A percentile compares a stretch with the other conserved stretches of the same genome.
Conservation (phyloP, 495 filamentous ascomycete genomes). For the Platismatia glauca region DNA sequence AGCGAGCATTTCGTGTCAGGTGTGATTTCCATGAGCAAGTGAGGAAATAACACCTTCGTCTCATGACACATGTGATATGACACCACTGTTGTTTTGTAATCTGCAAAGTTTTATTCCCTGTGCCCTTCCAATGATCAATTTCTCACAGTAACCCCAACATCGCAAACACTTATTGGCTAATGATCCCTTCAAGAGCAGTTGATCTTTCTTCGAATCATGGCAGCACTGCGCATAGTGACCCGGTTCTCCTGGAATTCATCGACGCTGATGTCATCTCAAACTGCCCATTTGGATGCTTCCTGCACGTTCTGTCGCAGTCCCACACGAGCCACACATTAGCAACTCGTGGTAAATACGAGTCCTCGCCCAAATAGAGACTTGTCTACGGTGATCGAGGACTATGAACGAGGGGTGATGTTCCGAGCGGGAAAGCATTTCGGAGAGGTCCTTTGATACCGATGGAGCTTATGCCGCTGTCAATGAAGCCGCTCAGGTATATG, state of each 20-base stretch:
- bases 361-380: not conserved
- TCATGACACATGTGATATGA: not conserved
- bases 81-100: not conserved
- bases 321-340: not conserved
- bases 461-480: not conserved
- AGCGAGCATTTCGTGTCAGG: not conserved
- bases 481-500: not conserved
- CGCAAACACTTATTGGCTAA: not conserved
- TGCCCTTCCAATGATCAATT: not conserved
- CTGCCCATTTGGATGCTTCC: not conserved
- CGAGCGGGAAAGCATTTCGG: not conserved
- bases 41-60: not conserved
- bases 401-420: not conserved
- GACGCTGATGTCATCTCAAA: not conserved
- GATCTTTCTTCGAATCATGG: not conserved
- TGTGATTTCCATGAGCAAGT: not conserved
- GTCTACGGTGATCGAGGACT: not conserved
- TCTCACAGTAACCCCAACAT: not conserved
- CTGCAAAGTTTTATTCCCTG: not conserved
- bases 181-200: not conserved
- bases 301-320: not conserved
- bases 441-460: not conserved
- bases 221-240: not conserved
- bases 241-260: not conserved
- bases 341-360: not conserved